Conservation (phyloP, 148 eudicot species). For the Diospyros lotus region DNA sequence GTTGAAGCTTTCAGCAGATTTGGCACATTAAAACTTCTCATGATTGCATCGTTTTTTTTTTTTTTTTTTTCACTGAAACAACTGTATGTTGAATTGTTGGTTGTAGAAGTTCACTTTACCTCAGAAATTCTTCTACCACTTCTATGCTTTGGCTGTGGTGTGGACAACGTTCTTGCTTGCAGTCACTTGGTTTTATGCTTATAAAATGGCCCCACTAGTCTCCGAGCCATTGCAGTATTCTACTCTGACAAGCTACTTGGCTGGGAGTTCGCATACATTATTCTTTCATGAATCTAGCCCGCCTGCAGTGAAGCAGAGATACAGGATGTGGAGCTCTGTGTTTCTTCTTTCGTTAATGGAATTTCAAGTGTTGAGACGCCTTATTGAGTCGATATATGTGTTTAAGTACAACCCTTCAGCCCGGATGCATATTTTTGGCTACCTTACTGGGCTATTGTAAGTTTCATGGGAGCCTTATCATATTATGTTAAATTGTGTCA, state of each 20-base stretch:
- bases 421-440: conserved; percentile 76
- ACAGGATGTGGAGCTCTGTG: conserved; percentile 56
- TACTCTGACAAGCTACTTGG: conserved; percentile 51
- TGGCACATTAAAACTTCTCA: background rate
- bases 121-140: conserved; percentile 76
- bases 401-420: conserved; percentile 77
- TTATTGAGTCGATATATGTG: conserved; percentile 65
- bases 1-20: background rate
- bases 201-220: conserved; percentile 35
- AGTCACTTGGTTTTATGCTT: conserved; percentile 69
- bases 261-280: conserved; percentile 54
- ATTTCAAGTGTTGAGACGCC: conserved; percentile 68
- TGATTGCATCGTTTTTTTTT: background rate
- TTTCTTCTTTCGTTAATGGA: conserved; percentile 86
- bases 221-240: conserved; percentile 54
- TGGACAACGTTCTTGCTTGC: conserved; percentile 68
- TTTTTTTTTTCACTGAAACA: conserved; percentile 9
- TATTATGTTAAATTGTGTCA: background rate
- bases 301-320: conserved; percentile 25
- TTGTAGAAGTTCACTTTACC: conserved; percentile 79
- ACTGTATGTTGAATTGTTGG: conserved; percentile 19
- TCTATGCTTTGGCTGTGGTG: conserved; percentile 62
- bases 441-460: conserved; percentile 80
- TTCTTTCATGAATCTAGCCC: conserved; percentile 35
- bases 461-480: conserved; percentile 19